phyloP scores from a whole-genome alignment of 2,329 filamentous ascomycete species.

The Apiospora marii region DNA sequence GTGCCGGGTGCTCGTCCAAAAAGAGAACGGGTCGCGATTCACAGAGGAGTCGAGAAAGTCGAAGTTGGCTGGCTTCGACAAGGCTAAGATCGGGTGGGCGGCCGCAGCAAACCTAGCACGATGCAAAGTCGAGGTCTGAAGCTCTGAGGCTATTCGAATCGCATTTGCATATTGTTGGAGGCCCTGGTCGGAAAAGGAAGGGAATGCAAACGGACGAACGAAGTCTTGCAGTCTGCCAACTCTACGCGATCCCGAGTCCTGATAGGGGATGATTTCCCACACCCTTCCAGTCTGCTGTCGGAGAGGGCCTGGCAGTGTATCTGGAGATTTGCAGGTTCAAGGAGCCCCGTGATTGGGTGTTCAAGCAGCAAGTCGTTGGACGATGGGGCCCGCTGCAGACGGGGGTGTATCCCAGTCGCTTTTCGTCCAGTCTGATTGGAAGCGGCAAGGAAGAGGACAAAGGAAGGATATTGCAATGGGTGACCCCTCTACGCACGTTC shows the following conservation, averaged over 20 bases:
- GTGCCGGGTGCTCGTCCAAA: neutral
- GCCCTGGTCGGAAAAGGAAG: neutral
- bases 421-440: neutral
- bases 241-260: constrained; percentile 11
- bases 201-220: neutral
- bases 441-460: constrained; percentile 4
- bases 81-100: neutral
- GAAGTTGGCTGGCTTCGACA: constrained; percentile 3
- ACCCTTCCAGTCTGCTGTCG: constrained; percentile 16
- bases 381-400: neutral
- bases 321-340: constrained; percentile 18
- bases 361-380: constrained; percentile 17
- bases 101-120: neutral
- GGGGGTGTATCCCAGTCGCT: constrained; percentile 13
- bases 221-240: neutral
- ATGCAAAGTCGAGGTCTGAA: constrained; percentile 2
- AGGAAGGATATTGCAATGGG: constrained; percentile 20
- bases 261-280: constrained; percentile 24
- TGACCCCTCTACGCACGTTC: constrained; percentile 18
- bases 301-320: constrained; percentile 21
- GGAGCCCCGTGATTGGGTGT: constrained; percentile 16
- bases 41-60: neutral
- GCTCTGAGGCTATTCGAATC: constrained; percentile 8
- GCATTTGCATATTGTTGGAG: neutral
- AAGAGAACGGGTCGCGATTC: neutral